Percentiles rank a stretch among this genome's conserved stretches.
Conservation (phyloP, 2,329 filamentous ascomycete genomes). For the Venturia effusa region DNA sequence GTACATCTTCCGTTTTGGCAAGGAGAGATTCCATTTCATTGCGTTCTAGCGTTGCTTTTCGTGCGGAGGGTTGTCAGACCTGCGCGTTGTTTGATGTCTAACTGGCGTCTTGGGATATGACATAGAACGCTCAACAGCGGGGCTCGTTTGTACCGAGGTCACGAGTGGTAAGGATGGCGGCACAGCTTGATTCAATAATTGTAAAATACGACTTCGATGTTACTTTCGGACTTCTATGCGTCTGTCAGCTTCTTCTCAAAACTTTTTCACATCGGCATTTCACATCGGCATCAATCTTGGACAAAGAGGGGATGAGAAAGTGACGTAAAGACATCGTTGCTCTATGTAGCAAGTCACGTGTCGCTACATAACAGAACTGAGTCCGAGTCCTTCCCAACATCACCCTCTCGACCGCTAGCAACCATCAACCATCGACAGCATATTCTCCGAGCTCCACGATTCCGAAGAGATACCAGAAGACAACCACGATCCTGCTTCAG, state of each 20-base stretch:
- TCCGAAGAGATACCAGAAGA: neutral
- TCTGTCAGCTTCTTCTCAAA: no score
- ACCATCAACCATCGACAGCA: neutral
- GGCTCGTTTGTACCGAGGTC: neutral
- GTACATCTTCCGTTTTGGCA: neutral
- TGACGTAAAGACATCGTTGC: no score
- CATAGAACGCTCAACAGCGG: neutral
- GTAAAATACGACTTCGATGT: no score
- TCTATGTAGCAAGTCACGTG: no score
- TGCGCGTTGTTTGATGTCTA: neutral
- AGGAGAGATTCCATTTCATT: neutral
- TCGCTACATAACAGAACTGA: neutral
- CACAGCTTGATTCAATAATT: no score
- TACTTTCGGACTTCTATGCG: no score
- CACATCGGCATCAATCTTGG: no score
- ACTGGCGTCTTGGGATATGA: neutral
- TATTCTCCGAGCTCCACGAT: neutral
- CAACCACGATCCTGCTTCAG: neutral
- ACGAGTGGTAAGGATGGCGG: neutral
- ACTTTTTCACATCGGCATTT: no score
- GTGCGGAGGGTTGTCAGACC: neutral
- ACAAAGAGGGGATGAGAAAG: no score
- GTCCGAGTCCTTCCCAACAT: neutral
- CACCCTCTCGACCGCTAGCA: neutral
- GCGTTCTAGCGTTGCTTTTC: neutral